These are phyloP conservation scores for Rubroshorea leprosula DNA, from an alignment of 345 rosid genomes.

Conservation along the genomic window DNA sequence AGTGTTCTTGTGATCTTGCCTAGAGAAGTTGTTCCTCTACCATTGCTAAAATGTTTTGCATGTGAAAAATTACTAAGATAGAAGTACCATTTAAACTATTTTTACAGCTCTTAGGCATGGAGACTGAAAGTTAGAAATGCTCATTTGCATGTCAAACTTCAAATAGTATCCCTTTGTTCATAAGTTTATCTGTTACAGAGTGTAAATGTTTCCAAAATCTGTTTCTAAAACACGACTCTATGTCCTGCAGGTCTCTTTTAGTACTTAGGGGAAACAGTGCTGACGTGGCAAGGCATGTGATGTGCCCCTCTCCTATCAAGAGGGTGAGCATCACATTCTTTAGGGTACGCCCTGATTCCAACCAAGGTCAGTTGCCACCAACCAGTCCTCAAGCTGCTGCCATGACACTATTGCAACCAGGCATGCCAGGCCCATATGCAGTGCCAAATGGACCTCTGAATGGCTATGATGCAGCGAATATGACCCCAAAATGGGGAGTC, in stretches of 20 bases:
- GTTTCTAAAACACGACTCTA: no score
- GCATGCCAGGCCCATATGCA: constrained; percentile 37
- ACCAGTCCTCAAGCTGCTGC: constrained; percentile 50
- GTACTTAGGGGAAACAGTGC: constrained; percentile 94
- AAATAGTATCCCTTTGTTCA: no score
- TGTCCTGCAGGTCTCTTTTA: constrained; percentile 55
- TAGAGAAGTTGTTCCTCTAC: no score
- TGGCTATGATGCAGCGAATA: constrained; percentile 37
- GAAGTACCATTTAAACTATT: neutral
- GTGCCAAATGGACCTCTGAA: constrained; percentile 31
- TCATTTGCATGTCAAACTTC: no score
- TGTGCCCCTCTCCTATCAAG: constrained; percentile 64
- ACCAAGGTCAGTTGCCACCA: constrained; percentile 43
- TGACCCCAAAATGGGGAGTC: constrained; percentile 42
- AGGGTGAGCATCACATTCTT: constrained; percentile 84
- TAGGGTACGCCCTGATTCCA: constrained; percentile 51
- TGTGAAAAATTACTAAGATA: neutral
- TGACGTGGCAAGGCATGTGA: constrained; percentile 74
- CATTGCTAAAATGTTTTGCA: neutral
- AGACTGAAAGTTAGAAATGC: neutral
- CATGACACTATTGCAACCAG: constrained; percentile 63
- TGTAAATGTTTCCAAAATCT: no score
- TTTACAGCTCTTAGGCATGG: neutral
- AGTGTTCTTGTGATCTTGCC: no score
- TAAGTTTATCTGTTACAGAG: no score